Evolutionary conservation across 73 alveolate genomes (phyloP), one percentile per base, ranked within the genome.

Genomic region (Paramecium biaurelia): DNA sequence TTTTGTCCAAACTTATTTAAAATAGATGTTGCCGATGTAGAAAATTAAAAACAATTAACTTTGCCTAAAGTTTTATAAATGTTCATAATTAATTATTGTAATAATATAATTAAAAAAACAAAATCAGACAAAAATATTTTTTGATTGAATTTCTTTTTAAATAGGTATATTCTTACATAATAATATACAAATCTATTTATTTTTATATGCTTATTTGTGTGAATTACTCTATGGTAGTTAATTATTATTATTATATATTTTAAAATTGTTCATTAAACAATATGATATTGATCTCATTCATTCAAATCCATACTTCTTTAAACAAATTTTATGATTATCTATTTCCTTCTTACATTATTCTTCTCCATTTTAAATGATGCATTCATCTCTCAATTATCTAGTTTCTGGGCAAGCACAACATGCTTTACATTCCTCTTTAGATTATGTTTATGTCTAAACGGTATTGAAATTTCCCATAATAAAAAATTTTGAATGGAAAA

Each of bases 401-500:
- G 94, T 92, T 79, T 92, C 94, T 26, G 93, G 93, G 41, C 95
- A 93, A 10, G 86, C 92, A 57, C 95, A 85, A 30, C 95, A 93
- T 1, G 96, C 94, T 92, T 85, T 82, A 84, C 74, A 89, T 20
- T 86, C 93, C 34, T 20, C 53, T 57, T 59, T 67, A 28, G 34
- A 85, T 12, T 14, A 1, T 7, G 6, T 4, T 12, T 70, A 12
- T 47, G 58, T 14, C 0, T 47, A 12, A 3, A 7, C 24, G 0
- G 58, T 3, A 12, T 47, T 47, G 21, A 14, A 47, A 47, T 47
- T 47, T 3, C 24, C 58, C 24, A 47, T 47, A 38, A 38, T 38
- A 38, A 38, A 10, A 0, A 7, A 38, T 38, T 38, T 38, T 37
- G 5, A 0, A 38, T 7, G 15, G 0, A 38, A 15, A 38, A 0